Conservation (phyloP, 2,329 filamentous ascomycete species). For the Ophiostoma montium region DNA sequence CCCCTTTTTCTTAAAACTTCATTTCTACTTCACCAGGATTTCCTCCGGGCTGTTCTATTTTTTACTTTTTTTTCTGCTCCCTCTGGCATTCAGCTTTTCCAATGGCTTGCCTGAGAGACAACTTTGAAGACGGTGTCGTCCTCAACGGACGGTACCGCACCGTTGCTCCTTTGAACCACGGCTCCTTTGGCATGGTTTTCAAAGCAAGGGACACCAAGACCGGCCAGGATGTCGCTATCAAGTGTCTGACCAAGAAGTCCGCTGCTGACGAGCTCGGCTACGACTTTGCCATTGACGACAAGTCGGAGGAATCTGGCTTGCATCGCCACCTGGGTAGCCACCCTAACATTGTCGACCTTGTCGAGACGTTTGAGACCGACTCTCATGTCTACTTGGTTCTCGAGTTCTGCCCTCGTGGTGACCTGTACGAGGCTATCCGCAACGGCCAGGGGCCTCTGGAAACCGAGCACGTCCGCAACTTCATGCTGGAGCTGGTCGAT, state of each 20-base stretch:
- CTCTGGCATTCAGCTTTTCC: neutral
- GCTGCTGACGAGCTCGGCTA: conserved; percentile 45
- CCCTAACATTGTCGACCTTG: conserved; percentile 83
- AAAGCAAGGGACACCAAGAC: conserved; percentile 70
- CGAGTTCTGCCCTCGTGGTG: conserved; percentile 89
- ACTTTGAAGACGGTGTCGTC: conserved; percentile 64
- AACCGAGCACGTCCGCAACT: conserved; percentile 91
- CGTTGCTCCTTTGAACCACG: conserved; percentile 89
- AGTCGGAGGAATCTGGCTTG: conserved; percentile 65
- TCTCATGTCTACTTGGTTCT: conserved; percentile 84
- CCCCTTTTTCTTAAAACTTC: conserved; percentile 11
- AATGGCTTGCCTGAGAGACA: conserved; percentile 78
- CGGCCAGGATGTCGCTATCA: conserved; percentile 76
- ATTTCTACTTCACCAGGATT: conserved; percentile 2
- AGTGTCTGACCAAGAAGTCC: conserved; percentile 78
- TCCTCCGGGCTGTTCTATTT: neutral
- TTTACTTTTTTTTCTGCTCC: neutral
- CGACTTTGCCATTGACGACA: conserved; percentile 64
- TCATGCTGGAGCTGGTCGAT: conserved; percentile 89
- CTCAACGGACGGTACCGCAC: conserved; percentile 84
- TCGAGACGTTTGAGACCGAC: conserved; percentile 84
- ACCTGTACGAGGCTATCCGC: conserved; percentile 94
- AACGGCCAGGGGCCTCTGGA: conserved; percentile 75
- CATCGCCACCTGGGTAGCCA: conserved; percentile 69
- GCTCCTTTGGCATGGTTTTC: conserved; percentile 98